A percentile compares a stretch with the other conserved stretches of the same genome.
Conservation (phyloP, 495 filamentous ascomycete species). For the Immersiella caudata region DNA sequence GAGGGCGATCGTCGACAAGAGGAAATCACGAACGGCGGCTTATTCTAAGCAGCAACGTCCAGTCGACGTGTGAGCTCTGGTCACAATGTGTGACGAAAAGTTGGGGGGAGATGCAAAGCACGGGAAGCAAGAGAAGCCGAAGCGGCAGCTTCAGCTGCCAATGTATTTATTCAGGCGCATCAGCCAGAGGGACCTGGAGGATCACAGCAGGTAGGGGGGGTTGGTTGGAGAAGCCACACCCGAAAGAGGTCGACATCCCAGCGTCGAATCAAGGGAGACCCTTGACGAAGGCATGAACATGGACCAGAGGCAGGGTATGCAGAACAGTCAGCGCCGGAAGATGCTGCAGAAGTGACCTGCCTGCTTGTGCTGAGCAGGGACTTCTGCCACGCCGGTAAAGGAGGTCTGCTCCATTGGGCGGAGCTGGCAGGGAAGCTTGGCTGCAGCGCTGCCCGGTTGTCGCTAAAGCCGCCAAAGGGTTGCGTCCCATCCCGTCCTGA, state of each 20-base stretch:
- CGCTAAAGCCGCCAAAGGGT: neutral
- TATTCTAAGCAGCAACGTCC: slow-evolving; percentile 1
- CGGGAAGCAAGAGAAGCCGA: neutral
- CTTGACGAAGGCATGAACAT: neutral
- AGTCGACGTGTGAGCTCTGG: neutral
- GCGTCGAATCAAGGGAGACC: neutral
- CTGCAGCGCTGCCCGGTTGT: neutral
- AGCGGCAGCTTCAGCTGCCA: slow-evolving; percentile 1
- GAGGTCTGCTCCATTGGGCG: neutral
- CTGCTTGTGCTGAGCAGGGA: neutral
- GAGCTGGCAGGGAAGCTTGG: neutral
- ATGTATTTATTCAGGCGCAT: slow-evolving; percentile 13
- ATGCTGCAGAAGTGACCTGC: neutral
- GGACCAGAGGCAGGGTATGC: neutral
- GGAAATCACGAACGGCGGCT: neutral
- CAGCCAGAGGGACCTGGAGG: neutral
- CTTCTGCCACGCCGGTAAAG: neutral
- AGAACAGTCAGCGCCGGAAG: neutral
- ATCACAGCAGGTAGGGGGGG: neutral
- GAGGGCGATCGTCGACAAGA: neutral
- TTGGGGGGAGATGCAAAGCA: neutral
- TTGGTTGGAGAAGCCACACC: slow-evolving; percentile 2
- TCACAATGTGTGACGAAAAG: neutral
- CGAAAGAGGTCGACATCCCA: neutral
- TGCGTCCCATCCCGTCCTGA: neutral